Percentiles rank a stretch among this genome's conserved stretches.
phyloP scores from a whole-genome alignment of 805 yeast species.

The Candida suzukii region DNA sequence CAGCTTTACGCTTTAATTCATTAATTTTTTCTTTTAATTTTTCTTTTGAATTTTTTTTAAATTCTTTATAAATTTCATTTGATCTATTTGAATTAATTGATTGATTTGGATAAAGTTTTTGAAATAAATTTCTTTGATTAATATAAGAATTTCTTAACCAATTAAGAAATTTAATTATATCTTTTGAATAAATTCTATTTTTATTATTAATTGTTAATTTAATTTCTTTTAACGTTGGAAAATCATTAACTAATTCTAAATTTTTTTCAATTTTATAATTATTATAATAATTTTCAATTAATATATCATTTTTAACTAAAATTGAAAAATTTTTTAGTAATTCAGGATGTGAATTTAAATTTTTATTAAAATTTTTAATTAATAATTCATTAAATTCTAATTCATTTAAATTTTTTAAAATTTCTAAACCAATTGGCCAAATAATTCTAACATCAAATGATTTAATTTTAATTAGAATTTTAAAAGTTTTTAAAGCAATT shows the following conservation, averaged over 20 bases:
- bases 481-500: constrained; percentile 45
- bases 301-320: neutral
- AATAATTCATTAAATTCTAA: constrained; percentile 12
- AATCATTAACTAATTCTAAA: neutral
- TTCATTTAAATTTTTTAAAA: constrained; percentile 28
- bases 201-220: neutral
- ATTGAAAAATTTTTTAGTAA: constrained; percentile 1
- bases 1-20: no score
- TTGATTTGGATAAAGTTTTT: constrained; percentile 12
- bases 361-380: neutral
- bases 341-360: neutral
- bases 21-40: no score
- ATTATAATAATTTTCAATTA: neutral
- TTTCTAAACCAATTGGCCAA: constrained; percentile 62
- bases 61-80: no score
- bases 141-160: constrained; percentile 8
- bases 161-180: constrained; percentile 11
- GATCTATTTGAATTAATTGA: no score
- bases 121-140: constrained; percentile 1
- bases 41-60: neutral
- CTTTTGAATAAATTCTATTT: constrained; percentile 3
- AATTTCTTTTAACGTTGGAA: neutral
- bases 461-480: constrained; percentile 40
- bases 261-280: neutral
- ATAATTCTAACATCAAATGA: constrained; percentile 45